A percentile compares a stretch with the other conserved stretches of the same genome.
Evolutionary conservation across 192 early-diverging fungal species (phyloP).

Genomic region (Coemansia pectinata): DNA sequence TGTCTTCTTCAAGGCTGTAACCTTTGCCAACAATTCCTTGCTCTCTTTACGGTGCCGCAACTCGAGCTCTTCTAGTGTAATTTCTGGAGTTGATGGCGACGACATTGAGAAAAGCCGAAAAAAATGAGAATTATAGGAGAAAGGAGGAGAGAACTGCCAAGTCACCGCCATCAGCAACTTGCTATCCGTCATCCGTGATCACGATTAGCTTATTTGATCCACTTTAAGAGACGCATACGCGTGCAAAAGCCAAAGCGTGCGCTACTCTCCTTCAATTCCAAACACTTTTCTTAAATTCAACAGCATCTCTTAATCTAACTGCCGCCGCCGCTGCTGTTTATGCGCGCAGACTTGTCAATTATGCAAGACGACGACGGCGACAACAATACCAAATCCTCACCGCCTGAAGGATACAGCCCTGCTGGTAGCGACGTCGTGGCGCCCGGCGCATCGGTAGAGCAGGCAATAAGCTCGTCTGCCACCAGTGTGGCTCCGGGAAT

Average conservation of each 20-base stretch:
- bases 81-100: background rate
- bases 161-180: background rate
- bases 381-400: background rate
- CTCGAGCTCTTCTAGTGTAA: slow-evolving; percentile 61
- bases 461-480: background rate
- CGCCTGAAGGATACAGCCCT: background rate
- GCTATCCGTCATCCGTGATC: background rate
- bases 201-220: background rate
- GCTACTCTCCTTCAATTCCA: background rate
- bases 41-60: slow-evolving; percentile 77
- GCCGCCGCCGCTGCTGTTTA: background rate
- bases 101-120: background rate
- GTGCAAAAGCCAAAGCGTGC: background rate
- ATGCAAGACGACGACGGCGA: background rate
- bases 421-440: background rate
- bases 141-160: background rate
- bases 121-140: background rate
- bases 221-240: background rate
- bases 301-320: background rate
- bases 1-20: slow-evolving; percentile 76
- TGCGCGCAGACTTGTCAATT: background rate
- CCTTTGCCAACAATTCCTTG: slow-evolving; percentile 67
- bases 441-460: background rate
- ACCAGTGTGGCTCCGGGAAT: background rate
- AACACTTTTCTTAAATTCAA: background rate